Evolutionary conservation across 2,329 filamentous ascomycete genomes (phyloP), one percentile per base, ranked within the genome.

Genomic region (Neonectria hederae): DNA sequence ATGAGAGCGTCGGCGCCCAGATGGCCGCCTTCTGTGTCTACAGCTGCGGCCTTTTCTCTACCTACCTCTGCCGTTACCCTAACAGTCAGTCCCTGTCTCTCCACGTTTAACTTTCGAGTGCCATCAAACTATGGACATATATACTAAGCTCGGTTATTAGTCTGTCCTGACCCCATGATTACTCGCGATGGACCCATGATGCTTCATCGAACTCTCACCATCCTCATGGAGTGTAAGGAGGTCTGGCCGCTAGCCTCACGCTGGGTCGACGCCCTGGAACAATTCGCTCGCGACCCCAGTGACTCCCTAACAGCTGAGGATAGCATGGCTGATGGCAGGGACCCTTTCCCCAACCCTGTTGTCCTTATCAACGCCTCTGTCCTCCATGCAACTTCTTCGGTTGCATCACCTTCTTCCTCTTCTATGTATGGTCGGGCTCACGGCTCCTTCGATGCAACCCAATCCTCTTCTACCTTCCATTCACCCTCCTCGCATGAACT

Each of bases 21-120:
- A 86, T 87, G 78, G 80, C 84, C 17, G 83, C 83, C 1, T 87
- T 87, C 67, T 84, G 83, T 59, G 83, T 86, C 13, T 87, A 86
- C 55, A 84, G 79, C n/a, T 86, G 84, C 65, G 84, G 83, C 14
- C 76, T 87, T 24, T 80, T 87, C 59, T 81, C 84, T 7, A 81
- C 81, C 4, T 87, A 87, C 57, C 74, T 86, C 2, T 84, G 80
- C 73, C 85, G 83, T 70, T 86, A 85, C 61, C 83, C 84, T 8
- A 76, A 79, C 21, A 76, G 84, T 86, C 75, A 69, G 83, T 69
- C 13, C n/a, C n/a, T 26, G 32, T n/a, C 30, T 30, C 32, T 22
- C 30, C 35, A 22, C 1, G 3, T 10, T 21, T n/a, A 26, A 17
- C 1, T 9, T 17, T 7, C 26, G 4, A 14, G 30, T 38, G 17